Conservation (phyloP, 176 grass and related monocot genomes). For the Phyllostachys edulis region DNA sequence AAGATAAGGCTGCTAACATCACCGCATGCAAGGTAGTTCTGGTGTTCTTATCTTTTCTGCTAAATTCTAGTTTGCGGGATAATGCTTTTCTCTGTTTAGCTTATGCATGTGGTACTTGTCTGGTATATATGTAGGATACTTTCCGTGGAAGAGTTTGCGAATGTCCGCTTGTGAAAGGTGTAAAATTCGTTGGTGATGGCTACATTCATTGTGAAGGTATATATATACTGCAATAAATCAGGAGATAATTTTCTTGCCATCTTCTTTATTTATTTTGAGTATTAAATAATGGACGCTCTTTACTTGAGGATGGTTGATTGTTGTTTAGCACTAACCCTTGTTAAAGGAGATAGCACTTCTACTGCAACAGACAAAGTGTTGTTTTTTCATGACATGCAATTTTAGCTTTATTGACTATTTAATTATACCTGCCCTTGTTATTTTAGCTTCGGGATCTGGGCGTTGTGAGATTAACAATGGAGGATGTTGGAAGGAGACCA, state of each 20-base stretch:
- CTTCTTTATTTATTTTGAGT: background rate
- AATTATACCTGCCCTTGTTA: constrained; percentile 2
- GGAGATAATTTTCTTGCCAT: background rate
- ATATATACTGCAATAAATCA: background rate
- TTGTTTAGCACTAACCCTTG: no score
- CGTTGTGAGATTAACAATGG: constrained; percentile 90
- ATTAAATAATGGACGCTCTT: background rate
- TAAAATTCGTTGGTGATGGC: constrained; percentile 95
- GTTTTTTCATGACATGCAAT: constrained; percentile 3
- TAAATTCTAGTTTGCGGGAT: background rate
- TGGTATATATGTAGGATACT: constrained; percentile 66
- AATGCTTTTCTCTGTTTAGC: background rate
- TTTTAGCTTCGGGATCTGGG: constrained; percentile 76
- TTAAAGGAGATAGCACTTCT: no score
- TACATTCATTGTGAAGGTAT: constrained; percentile 91
- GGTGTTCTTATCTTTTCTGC: constrained; percentile 3
- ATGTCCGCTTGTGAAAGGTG: constrained; percentile 73
- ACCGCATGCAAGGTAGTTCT: constrained; percentile 89
- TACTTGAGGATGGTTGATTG: no score
- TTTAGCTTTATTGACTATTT: background rate
- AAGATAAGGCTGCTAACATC: constrained; percentile 81
- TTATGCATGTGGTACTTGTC: constrained; percentile 6
- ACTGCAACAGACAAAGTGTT: no score
- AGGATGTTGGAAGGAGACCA: constrained; percentile 89
- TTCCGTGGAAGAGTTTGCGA: constrained; percentile 90